Conservation (phyloP, 228 moss, liverwort and hornwort species). For the Sphagnum magellanicum region DNA sequence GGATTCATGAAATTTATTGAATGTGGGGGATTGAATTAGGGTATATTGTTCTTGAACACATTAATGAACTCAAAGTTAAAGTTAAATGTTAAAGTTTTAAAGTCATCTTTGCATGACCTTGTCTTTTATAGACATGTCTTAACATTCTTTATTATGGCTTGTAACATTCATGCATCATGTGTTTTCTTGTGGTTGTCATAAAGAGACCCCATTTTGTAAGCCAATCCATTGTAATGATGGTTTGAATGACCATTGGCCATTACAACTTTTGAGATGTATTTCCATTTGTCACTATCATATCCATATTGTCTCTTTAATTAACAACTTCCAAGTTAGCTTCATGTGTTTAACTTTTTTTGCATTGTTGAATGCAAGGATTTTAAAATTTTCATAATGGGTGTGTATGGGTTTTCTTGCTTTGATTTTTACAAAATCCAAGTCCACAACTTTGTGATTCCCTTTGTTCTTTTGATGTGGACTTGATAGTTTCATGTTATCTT, state of each 20-base stretch:
- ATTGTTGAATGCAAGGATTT: not conserved
- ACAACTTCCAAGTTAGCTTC: no score
- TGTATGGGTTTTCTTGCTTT: not conserved
- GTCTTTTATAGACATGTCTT: not conserved
- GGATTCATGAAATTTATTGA: not conserved
- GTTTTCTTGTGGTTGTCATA: not conserved
- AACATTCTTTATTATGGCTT: not conserved
- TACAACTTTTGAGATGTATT: no score
- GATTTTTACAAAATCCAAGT: not conserved
- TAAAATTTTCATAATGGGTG: not conserved
- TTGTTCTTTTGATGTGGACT: not conserved
- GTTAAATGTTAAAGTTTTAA: not conserved
- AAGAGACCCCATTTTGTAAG: not conserved
- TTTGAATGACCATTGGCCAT: not conserved
- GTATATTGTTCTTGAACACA: not conserved
- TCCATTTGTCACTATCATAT: no score
- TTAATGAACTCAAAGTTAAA: not conserved
- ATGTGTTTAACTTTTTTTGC: no score
- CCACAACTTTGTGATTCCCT: not conserved
- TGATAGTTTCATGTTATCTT: not conserved
- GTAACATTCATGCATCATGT: not conserved
- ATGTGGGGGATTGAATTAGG: not conserved
- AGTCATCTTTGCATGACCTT: not conserved
- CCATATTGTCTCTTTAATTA: no score
- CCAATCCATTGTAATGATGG: not conserved